Base-by-base conservation (phyloP, 1,284 basidiomycete genomes). In the Apiotrichum porosum region DNA sequence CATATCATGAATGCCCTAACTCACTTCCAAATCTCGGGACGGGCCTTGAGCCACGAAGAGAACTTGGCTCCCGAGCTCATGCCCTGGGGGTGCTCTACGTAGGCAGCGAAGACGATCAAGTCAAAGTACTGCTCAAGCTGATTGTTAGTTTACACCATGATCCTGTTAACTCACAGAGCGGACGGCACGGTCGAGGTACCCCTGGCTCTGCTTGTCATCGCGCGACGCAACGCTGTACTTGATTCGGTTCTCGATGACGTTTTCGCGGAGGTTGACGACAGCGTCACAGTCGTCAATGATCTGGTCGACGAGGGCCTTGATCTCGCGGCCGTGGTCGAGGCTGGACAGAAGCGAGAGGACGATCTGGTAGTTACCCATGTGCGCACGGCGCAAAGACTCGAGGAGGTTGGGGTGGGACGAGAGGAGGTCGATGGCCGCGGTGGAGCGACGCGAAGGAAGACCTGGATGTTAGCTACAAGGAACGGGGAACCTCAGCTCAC, bases 1-100 rank as follows among this genome's bases (percentile, higher is more conserved):
- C 9, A 1, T 4, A 2, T 30, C 42, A 15, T 38, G 48, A 49
- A 34, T 54, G 6, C 42, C 44, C 3, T 41, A 22, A 69, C 88
- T 71, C 65, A 89, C 89, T 88, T 93, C 84, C 87, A 93, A 33
- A 98, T 92, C 69, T 98, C 94, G 8, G 86, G 85, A 34, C 94
- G 81, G 6, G 83, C 86, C 78, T 84, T 83, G 36, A 97, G 76
- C 92, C 92, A 97, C 31, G 82, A 79, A 3, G 84, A 85, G 66
- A 97, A 97, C 15, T 81, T 83, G 59, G 84, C 80, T 5, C 78
- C 78, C 55, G 87, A 86, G 45, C 75, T 71, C 15, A 80, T 78
- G 12, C 81, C 79, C 28, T 82, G 77, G 53, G 75, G 75, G 15
- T 80, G 79, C 44, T 92, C 88, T 9, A 95, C 84, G 61, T 90